These are phyloP conservation scores for Boletus tomentosulus DNA, from an alignment of 768 basidiomycete species.

Conservation along the genomic window DNA sequence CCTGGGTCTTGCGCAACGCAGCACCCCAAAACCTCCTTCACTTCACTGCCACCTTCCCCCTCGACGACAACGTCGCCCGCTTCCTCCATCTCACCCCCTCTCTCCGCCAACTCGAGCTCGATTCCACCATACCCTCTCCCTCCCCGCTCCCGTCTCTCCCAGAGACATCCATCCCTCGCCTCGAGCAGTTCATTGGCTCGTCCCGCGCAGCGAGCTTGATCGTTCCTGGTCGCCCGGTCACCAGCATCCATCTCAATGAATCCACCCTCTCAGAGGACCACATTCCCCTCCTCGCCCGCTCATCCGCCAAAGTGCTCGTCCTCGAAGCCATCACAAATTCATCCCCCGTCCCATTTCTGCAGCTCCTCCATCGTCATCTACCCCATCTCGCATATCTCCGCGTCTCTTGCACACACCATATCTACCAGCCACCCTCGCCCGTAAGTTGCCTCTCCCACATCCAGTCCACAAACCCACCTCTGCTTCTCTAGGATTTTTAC, in stretches of 20 bases:
- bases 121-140: slow-evolving; percentile 21
- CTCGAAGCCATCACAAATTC: slow-evolving; percentile 58
- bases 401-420: slow-evolving; percentile 53
- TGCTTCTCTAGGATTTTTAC: slow-evolving; percentile 50
- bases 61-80: slow-evolving; percentile 52
- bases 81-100: slow-evolving; percentile 57
- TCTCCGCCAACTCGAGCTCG: slow-evolving; percentile 57
- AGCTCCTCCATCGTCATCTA: slow-evolving; percentile 51
- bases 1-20: slow-evolving; percentile 48
- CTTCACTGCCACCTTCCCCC: slow-evolving; percentile 57
- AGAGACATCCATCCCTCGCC: slow-evolving; percentile 35
- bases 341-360: slow-evolving; percentile 54
- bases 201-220: slow-evolving; percentile 49
- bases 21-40: slow-evolving; percentile 36
- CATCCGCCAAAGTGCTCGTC: slow-evolving; percentile 49
- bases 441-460: slow-evolving; percentile 35
- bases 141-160: slow-evolving; percentile 24
- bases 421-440: slow-evolving; percentile 46
- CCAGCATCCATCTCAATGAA: slow-evolving; percentile 58
- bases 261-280: slow-evolving; percentile 56
- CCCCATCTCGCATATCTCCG: slow-evolving; percentile 62
- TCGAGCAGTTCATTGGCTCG: slow-evolving; percentile 62
- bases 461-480: slow-evolving; percentile 10
- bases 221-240: slow-evolving; percentile 63
- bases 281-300: slow-evolving; percentile 45